Conservation (phyloP, 768 basidiomycete genomes). For the Rubroboletus satanas region DNA sequence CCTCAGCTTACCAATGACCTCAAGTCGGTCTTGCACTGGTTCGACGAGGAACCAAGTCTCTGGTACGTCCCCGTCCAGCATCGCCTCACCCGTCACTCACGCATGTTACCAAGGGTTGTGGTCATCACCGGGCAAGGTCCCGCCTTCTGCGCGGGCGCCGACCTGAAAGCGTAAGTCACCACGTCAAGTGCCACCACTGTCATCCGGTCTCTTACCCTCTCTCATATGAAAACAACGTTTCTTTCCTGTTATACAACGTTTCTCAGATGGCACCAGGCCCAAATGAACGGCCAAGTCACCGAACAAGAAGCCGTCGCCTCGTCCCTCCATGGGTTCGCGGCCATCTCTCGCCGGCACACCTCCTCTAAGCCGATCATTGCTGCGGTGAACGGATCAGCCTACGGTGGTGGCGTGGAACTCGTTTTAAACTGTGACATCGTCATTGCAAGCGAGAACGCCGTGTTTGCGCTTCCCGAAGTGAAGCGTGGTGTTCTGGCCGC, state of each 20-base stretch:
- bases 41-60: constrained; percentile 64
- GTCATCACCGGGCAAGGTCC: constrained; percentile 72
- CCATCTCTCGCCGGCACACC: constrained; percentile 60
- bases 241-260: background rate
- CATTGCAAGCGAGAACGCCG: constrained; percentile 60
- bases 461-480: constrained; percentile 74
- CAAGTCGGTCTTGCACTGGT: constrained; percentile 58
- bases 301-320: constrained; percentile 42
- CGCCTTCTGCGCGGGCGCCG: constrained; percentile 76
- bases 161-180: constrained; percentile 61
- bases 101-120: constrained; percentile 50
- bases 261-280: constrained; percentile 56
- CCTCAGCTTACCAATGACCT: constrained; percentile 54
- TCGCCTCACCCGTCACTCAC: background rate
- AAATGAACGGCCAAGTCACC: constrained; percentile 40
- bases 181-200: constrained; percentile 1
- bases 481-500: constrained; percentile 71
- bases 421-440: constrained; percentile 77
- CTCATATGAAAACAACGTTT: background rate
- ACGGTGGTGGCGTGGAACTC: constrained; percentile 65
- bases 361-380: constrained; percentile 75
- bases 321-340: constrained; percentile 61
- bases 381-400: constrained; percentile 72
- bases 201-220: background rate
- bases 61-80: constrained; percentile 46